These are phyloP conservation scores for Myochromella boudieri DNA, from an alignment of 768 basidiomycete species.

Conservation along the genomic window DNA sequence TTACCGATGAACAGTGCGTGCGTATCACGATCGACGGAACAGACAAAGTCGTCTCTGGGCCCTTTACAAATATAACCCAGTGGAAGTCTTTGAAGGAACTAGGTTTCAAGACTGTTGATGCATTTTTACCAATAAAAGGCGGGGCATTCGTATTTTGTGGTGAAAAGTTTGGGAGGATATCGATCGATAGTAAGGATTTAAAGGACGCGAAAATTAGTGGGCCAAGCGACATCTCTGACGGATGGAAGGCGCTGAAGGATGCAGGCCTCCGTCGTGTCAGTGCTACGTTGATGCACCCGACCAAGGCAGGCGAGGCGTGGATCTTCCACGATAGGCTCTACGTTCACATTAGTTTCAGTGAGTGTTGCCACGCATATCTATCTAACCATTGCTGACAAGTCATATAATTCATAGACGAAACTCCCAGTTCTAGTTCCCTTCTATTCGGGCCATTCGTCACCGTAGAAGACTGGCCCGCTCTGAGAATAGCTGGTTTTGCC, in stretches of 20 bases:
- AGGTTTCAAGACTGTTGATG: conserved; percentile 2
- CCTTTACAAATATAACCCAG: background rate
- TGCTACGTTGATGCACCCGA: background rate
- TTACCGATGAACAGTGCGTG: conserved; percentile 5
- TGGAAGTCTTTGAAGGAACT: conserved; percentile 2
- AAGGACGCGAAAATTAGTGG: conserved; percentile 1
- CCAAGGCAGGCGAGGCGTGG: conserved; percentile 4
- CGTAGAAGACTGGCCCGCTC: background rate
- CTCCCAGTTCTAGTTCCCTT: background rate
- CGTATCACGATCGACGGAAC: background rate
- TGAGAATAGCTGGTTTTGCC: background rate
- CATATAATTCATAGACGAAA: background rate
- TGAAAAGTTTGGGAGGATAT: conserved; percentile 3
- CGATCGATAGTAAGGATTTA: background rate
- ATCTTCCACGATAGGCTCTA: conserved; percentile 2
- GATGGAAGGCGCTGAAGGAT: background rate
- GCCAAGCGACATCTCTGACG: background rate
- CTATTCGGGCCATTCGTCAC: background rate
- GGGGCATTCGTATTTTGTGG: conserved; percentile 1
- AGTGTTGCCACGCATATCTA: background rate
- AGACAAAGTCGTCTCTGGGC: conserved; percentile 1
- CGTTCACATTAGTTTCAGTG: background rate
- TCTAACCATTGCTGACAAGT: background rate
- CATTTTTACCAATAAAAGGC: conserved; percentile 1
- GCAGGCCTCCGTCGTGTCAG: background rate